Evolutionary conservation across 2,329 filamentous ascomycete species (phyloP), one percentile per base, ranked within the genome.

Genomic region (Sclerotinia minor): DNA sequence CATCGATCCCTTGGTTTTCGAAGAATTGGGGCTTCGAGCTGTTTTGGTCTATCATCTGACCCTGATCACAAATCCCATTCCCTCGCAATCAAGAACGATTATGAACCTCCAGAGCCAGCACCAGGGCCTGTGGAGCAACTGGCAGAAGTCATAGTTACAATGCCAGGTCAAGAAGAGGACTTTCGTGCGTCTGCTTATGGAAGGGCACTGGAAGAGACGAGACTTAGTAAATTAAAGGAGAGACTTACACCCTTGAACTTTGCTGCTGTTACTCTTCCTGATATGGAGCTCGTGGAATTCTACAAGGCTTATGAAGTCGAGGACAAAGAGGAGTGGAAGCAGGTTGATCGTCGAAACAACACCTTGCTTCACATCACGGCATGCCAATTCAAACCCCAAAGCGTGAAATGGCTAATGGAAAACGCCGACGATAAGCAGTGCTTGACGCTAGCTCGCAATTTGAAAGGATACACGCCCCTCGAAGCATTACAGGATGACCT

Each of bases 381-480:
- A 57, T 53, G 32, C 29, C 17, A 58, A 44, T 26, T 60, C 45
- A 74, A 73, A 60, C 24, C 44, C 13, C 50, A 67, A 44, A 69
- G 59, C 35, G 29, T 72, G 1, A 57, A 45, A n/a, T 79, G 75
- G 77, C 69, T 79, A 59, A 59, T 78, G 57, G 63, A 73, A 17
- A 75, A 75, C 50, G 47, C 69, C 26, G 67, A 60, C 65, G 65
- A 57, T 45, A 65, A 45, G 13, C 49, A 68, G 49, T 61, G 3
- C 3, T 67, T 77, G 26, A 57, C 68, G 47, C 67, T 61, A 26
- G 69, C 70, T 35, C 73, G 77, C 41, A 77, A 79, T 69, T 61
- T 71, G 64, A 61, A 76, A 57, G 76, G 76, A n/a, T 74, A 77
- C 55, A 79, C 77, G 26, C 77, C 78, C 3, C 68, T 77, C 9